Evolutionary conservation across 1,284 basidiomycete species (phyloP).

Genomic region (Trametes sp.): DNA sequence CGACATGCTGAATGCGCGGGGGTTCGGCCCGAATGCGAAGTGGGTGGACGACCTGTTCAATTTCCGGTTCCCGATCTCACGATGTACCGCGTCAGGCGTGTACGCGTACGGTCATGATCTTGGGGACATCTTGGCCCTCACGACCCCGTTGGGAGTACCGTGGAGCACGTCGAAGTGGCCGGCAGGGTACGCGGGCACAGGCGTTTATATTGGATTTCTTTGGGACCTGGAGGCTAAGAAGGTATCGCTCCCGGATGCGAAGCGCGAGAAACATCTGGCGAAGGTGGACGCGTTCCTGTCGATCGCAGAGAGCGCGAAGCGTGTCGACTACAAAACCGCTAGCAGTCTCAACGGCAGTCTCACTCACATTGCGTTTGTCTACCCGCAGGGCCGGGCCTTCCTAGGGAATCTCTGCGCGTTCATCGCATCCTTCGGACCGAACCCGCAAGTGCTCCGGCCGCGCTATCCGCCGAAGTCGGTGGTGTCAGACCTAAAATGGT

Average conservation of each 20-base stretch:
- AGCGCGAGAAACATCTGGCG: conserved; percentile 33
- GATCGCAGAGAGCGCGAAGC: too few relatives aligned
- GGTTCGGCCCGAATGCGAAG: conserved; percentile 36
- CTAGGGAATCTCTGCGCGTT: conserved; percentile 42
- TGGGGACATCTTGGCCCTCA: conserved; percentile 19
- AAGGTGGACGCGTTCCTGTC: neutral
- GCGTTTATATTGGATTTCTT: conserved; percentile 48
- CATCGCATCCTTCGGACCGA: conserved; percentile 19
- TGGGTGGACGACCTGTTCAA: conserved; percentile 45
- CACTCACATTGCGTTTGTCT: conserved; percentile 43
- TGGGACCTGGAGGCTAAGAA: conserved; percentile 43
- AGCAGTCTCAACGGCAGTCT: conserved; percentile 43
- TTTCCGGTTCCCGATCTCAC: conserved; percentile 31
- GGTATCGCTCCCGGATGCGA: conserved; percentile 33
- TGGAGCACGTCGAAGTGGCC: conserved; percentile 41
- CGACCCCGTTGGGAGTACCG: conserved; percentile 34
- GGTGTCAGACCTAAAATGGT: conserved; percentile 43
- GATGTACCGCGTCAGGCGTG: neutral
- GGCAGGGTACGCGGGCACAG: conserved; percentile 35
- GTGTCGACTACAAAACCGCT: neutral
- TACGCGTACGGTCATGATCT: conserved; percentile 33
- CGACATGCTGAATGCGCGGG: conserved; percentile 37
- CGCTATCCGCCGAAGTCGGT: conserved; percentile 34
- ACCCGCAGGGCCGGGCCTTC: conserved; percentile 36
- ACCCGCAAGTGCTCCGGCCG: neutral